Conservation (phyloP, 805 yeast species). For the Wickerhamiella sergipiensis region DNA sequence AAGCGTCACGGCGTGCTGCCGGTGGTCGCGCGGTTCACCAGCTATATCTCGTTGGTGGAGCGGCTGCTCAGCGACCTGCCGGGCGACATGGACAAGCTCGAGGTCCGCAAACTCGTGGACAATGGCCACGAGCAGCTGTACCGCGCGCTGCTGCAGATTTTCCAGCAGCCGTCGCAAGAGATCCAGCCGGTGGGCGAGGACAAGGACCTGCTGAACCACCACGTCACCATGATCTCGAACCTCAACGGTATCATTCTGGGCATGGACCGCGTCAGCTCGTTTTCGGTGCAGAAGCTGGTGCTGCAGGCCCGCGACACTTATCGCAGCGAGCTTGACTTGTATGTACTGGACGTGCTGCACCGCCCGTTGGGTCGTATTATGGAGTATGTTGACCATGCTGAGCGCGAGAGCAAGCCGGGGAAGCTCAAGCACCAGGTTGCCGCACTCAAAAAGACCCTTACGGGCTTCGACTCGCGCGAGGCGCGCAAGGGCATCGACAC, state of each 20-base stretch:
- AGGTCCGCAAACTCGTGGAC: not conserved
- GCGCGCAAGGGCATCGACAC: conserved; percentile 40
- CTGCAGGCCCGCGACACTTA: conserved; percentile 20
- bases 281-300: conserved; percentile 14
- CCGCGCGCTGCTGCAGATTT: conserved; percentile 18
- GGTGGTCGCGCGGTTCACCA: conserved; percentile 35
- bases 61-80: conserved; percentile 6
- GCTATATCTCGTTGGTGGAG: conserved; percentile 18
- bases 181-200: conserved; percentile 13
- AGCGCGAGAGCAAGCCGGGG: conserved; percentile 30
- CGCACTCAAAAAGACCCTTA: conserved; percentile 42
- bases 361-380: conserved; percentile 54
- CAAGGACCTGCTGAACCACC: conserved; percentile 28
- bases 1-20: conserved; percentile 31
- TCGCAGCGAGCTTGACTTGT: conserved; percentile 27
- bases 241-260: conserved; percentile 34
- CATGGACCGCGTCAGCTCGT: conserved; percentile 12
- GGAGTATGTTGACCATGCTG: conserved; percentile 52
- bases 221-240: conserved; percentile 39
- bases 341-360: conserved; percentile 34
- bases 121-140: conserved; percentile 11
- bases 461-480: conserved; percentile 45
- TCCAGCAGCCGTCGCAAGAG: conserved; percentile 5
- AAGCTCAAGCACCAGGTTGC: conserved; percentile 25
- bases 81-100: not conserved